Evolutionary conservation across 345 rosid species (phyloP).

Genomic region (Salix udensis): DNA sequence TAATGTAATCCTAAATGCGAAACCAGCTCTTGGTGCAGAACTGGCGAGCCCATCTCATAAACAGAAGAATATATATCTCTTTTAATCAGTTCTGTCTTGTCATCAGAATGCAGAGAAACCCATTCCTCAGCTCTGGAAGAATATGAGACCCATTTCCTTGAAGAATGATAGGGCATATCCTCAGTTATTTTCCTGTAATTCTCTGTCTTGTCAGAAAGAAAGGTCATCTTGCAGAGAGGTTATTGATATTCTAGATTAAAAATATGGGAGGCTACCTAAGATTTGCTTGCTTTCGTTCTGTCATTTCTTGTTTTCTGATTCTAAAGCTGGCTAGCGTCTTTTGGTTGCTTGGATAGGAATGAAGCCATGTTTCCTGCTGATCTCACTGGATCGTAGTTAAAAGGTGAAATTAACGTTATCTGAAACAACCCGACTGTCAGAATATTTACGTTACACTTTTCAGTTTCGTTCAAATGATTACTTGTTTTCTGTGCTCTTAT

Average conservation of each 20-base stretch:
- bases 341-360: neutral
- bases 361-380: neutral
- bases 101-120: constrained; percentile 29
- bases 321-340: neutral
- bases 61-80: constrained; percentile 10
- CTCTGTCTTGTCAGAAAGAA: constrained; percentile 11
- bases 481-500: neutral
- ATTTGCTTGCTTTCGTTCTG: constrained; percentile 20
- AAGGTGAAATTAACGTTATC: neutral
- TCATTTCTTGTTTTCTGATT: constrained; percentile 12
- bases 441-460: neutral
- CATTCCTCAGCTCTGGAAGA: constrained; percentile 21
- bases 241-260: neutral
- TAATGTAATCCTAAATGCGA: neutral
- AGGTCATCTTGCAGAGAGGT: neutral
- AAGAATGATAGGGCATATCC: constrained; percentile 36
- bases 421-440: neutral
- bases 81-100: constrained; percentile 13
- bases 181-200: constrained; percentile 3
- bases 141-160: constrained; percentile 34
- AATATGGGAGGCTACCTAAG: constrained; percentile 7
- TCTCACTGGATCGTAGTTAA: neutral
- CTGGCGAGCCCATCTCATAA: constrained; percentile 2
- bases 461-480: neutral
- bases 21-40: neutral